Base-by-base conservation (phyloP, 73 alveolate species). In the Vitrella brassicaformis region DNA sequence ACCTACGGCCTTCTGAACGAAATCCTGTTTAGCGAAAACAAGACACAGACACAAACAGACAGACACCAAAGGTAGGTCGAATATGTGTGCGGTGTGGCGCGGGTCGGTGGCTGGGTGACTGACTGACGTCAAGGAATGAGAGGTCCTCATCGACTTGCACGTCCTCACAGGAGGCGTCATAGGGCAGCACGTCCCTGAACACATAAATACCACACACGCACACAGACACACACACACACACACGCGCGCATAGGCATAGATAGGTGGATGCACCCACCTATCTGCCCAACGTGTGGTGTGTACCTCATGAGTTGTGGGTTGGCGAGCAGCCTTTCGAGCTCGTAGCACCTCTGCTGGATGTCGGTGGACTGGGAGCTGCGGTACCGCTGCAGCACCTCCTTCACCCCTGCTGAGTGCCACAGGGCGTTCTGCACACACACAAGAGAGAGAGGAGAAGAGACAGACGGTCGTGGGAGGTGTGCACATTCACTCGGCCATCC, bases 111-210 rank as follows among this genome's bases (percentile, higher is more conserved):
- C 56, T 39, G 56, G 56, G 14, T 8, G 56, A 39, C 56, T 8
- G 56, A n/a, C 66, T 66, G 22, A 67, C 47, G 32, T 67, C 71
- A 26, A 75, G 67, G 45, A 75, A 75, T 10, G 75, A 25, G 27
- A 75, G 66, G 32, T 32, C 74, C 75, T 66, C 31, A 14, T 75
- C 67, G 56, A 67, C 75, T 26, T n/a, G 22, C 39, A 75, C 64
- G 64, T 75, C 82, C 68, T 75, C 82, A 25, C 82, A 75, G 32
- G 82, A 75, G 31, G 82, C 82, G 31, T 75, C 82, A 30, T 75
- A 75, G 4, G 82, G 82, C 74, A 75, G 30, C 10, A 75, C 82
- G 70, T 64, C 19, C 31, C 71, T 26, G 29, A 29, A n/a, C 19
- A 25, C 67, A 47, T 22, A 47, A n/a, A n/a, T 9, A 22, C 27